These are phyloP conservation scores for Salix koriyanagi DNA, from an alignment of 345 rosid genomes.

Conservation along the genomic window DNA sequence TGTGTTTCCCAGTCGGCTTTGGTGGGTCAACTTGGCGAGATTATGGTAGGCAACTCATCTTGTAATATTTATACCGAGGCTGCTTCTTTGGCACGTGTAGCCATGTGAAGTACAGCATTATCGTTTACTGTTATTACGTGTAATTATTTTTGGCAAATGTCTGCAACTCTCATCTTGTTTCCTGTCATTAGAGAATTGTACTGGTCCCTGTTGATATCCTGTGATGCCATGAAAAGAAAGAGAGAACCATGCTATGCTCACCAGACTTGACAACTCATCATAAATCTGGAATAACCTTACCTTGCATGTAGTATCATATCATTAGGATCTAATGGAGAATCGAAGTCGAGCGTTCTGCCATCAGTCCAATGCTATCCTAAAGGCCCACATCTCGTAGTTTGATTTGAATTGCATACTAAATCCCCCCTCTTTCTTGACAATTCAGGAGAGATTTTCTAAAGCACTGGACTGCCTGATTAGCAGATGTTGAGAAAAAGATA, in stretches of 20 bases:
- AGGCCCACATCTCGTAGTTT: not conserved
- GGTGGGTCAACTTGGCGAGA: not conserved
- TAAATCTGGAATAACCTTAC: not conserved
- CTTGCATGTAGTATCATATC: not conserved
- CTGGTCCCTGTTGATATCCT: not conserved
- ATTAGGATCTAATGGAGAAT: not conserved
- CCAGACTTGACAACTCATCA: not conserved
- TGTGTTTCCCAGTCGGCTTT: not conserved
- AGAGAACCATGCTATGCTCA: not conserved
- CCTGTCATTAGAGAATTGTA: not conserved
- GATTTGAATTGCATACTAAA: not conserved
- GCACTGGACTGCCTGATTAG: too few species aligned
- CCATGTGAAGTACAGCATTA: conserved; percentile 8
- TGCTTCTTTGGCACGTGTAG: conserved; percentile 4
- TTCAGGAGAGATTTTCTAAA: too few species aligned
- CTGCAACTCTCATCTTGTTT: not conserved
- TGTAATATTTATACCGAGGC: not conserved
- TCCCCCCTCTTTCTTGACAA: too few species aligned
- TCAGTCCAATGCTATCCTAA: not conserved
- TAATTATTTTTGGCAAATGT: not conserved
- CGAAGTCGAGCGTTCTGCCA: not conserved
- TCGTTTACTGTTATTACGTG: conserved; percentile 1
- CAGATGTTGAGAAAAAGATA: too few species aligned
- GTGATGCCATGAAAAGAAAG: not conserved
- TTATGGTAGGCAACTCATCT: not conserved